Conservation (phyloP, 2,329 filamentous ascomycete genomes). For the Ophiostoma quercus region DNA sequence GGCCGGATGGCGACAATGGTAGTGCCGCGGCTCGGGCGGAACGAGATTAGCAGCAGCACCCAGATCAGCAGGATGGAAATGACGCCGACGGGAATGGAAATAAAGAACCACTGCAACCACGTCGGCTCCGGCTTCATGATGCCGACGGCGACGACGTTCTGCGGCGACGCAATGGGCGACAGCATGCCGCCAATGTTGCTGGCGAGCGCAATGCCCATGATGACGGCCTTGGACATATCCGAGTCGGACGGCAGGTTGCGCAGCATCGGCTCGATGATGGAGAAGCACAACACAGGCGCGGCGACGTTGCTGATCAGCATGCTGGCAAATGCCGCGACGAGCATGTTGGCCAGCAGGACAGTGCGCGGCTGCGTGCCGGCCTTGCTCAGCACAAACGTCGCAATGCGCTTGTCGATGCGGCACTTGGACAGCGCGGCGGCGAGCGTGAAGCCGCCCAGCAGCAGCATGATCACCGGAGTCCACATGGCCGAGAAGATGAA, state of each 20-base stretch:
- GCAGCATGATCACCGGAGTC: constrained; percentile 97
- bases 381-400: constrained; percentile 92
- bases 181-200: constrained; percentile 96
- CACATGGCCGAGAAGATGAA: constrained; percentile 96
- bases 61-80: constrained; percentile 85
- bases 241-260: constrained; percentile 87
- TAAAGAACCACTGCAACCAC: constrained; percentile 97
- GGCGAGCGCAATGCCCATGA: constrained; percentile 89
- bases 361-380: constrained; percentile 85
- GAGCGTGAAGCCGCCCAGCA: constrained; percentile 92
- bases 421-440: constrained; percentile 94
- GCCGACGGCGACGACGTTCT: constrained; percentile 93
- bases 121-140: constrained; percentile 91
- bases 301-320: constrained; percentile 99
- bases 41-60: constrained; percentile 76
- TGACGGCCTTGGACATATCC: constrained; percentile 88
- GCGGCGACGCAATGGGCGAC: constrained; percentile 92
- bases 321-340: constrained; percentile 92
- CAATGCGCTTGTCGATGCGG: constrained; percentile 95
- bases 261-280: constrained; percentile 95
- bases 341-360: constrained; percentile 96
- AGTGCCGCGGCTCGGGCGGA: constrained; percentile 77
- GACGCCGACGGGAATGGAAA: constrained; percentile 86
- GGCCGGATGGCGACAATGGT: constrained; percentile 87
- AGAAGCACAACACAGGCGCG: constrained; percentile 93